Percentiles rank a stretch among this genome's conserved stretches.
Conservation (phyloP, 1,284 basidiomycete species). For the Ustilago shanxiensis region DNA sequence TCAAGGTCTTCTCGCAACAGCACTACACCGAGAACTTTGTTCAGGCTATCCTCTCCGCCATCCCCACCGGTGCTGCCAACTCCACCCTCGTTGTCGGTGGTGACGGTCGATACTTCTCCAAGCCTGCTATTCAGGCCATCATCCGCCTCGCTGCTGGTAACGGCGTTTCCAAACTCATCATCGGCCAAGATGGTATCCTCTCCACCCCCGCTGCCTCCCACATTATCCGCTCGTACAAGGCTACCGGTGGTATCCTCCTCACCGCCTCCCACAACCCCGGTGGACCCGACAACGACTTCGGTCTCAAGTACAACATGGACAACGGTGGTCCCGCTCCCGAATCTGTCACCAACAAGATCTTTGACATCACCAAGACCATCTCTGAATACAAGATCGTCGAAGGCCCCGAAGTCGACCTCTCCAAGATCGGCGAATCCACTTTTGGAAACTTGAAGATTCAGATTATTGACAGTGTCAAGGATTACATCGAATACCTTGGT, state of each 20-base stretch:
- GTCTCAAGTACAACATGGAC: slow-evolving; percentile 98
- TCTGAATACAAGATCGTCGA: slow-evolving; percentile 86
- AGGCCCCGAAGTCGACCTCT: slow-evolving; percentile 84
- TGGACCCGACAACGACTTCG: slow-evolving; percentile 96
- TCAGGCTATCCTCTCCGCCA: slow-evolving; percentile 92
- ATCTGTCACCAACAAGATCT: slow-evolving; percentile 92
- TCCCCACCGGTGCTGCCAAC: slow-evolving; percentile 78
- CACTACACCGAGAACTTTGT: slow-evolving; percentile 99
- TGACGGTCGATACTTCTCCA: slow-evolving; percentile 93
- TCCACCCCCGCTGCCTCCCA: slow-evolving; percentile 98
- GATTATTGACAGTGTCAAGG: slow-evolving; percentile 92
- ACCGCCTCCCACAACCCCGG: slow-evolving; percentile 99
- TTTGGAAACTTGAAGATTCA: slow-evolving; percentile 80
- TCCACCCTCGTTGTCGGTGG: slow-evolving; percentile 94
- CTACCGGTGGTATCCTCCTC: slow-evolving; percentile 94
- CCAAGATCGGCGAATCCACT: slow-evolving; percentile 81
- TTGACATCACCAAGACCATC: slow-evolving; percentile 88
- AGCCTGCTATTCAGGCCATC: slow-evolving; percentile 90
- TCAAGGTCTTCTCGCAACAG: slow-evolving; percentile 73
- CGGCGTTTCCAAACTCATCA: slow-evolving; percentile 68
- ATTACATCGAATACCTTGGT: slow-evolving; percentile 87
- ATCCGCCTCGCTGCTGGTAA: slow-evolving; percentile 91
- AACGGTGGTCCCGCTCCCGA: slow-evolving; percentile 98
- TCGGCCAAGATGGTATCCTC: slow-evolving; percentile 82
- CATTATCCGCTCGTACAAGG: slow-evolving; percentile 94